Base-by-base conservation (phyloP, 2,329 filamentous ascomycete genomes). In the Boeremia exigua region DNA sequence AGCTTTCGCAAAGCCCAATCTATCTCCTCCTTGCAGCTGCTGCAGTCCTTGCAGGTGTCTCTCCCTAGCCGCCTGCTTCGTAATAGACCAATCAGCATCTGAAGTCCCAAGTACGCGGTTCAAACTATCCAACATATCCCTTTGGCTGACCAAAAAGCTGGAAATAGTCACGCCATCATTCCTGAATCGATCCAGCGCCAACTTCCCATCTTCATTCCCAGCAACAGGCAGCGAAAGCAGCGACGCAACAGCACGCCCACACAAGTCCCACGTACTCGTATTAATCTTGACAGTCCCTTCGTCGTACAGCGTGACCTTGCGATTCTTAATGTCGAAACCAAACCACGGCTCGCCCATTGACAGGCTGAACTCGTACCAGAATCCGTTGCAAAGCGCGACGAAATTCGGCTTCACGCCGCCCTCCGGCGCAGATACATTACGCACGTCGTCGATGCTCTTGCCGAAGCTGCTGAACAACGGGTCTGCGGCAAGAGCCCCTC, bases 91-190 rank as follows among this genome's bases (percentile, higher is more conserved):
- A 63, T 89, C 87, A 0, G 71, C 73, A 34, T 87, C 83, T 1
- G 75, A 82, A 0, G 82, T 85, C 0, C 81, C 81, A 0, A 83
- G 82, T 4, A 86, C 86, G 0, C 82, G 81, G 63, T 86, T 79
- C 11, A 87, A 72, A n/a, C 81, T 82, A 34, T 82, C 81, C 49
- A 90, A 79, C 77, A 90, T 89, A 9, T 90, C 87, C 10, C 80
- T 79, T 70, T 91, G 88, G 6, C 59, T 74, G 3, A 76, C 32
- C 6, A 61, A 40, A 56, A 77, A 78, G 2, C 69, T 73, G 0
- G 65, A 62, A 1, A 77, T 50, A 46, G 73, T 73, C 6, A 65
- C 17, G 11, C 58, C 51, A 4, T 43, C 17, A 19, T 55, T 44
- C 28, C 50, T 50, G 40, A 56, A 65, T 4, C 61, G 52, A 12